Evolutionary conservation across 2,329 filamentous ascomycete species (phyloP), one percentile per base, ranked within the genome.

Genomic region (Phyllosticta citribraziliensis): DNA sequence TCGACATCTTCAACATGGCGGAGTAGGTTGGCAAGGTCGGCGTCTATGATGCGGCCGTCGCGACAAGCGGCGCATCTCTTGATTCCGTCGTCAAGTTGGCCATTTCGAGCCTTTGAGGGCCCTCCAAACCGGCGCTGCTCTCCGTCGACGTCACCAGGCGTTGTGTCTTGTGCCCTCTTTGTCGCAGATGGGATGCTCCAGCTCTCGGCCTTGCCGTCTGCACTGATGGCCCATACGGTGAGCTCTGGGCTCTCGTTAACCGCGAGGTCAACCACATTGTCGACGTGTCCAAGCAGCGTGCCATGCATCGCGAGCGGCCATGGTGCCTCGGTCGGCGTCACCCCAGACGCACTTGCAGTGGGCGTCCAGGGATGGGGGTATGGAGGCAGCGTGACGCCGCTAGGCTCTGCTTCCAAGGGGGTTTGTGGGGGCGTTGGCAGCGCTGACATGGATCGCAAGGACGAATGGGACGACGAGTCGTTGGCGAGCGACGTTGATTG

Each of bases 231-330:
- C 79, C 81, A 84, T n/a, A 84, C 71, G 0, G 75, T 72, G 30
- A 82, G 73, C 20, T 76, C 73, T 30, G 66, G 74, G 56, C 64
- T 73, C 64, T 73, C 80, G 67, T 77, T 73, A 14, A 84, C 68
- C 0, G 79, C 75, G 10, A 85, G 65, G 64, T 83, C 82, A 24
- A 80, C 66, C 8, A 73, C 74, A 2, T 6, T 40, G 11, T 72
- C 65, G 22, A 81, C 70, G 1, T 64, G 73, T 0, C 76, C 80
- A 56, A 84, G 76, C 63, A 78, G 69, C 56, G 77, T 78, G 9
- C 82, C 82, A 14, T 73, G 71, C 2, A 84, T 72, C 57, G 74
- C 73, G 10, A 83, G 69, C 3, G 81, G 80, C 79, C 80, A 82
- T 67, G 73, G 54, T 5, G 53, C 4, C n/a, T 52, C 51, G 2